These are phyloP conservation scores for Cyathus striatus DNA, from an alignment of 768 basidiomycete genomes.

Conservation along the genomic window DNA sequence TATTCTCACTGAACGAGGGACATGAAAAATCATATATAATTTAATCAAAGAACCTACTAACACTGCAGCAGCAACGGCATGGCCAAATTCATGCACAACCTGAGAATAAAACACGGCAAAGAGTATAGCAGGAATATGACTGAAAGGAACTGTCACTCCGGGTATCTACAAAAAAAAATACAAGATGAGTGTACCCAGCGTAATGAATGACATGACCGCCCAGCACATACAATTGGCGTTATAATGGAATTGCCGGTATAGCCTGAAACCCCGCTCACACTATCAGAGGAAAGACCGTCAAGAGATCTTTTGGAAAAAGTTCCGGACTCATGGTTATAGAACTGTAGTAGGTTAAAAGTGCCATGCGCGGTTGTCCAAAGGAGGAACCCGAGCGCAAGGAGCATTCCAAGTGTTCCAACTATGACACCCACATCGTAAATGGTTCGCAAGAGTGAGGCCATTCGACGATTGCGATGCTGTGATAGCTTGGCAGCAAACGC, in stretches of 20 bases:
- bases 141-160: slow-evolving; percentile 74
- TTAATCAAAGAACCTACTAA: slow-evolving; percentile 27
- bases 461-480: slow-evolving; percentile 15
- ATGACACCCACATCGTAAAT: slow-evolving; percentile 50
- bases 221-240: slow-evolving; percentile 27
- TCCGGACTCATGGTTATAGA: background rate
- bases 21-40: background rate
- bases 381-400: slow-evolving; percentile 33
- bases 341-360: slow-evolving; percentile 6
- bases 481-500: slow-evolving; percentile 28
- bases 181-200: background rate
- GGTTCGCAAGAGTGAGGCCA: slow-evolving; percentile 19
- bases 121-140: slow-evolving; percentile 63
- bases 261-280: background rate
- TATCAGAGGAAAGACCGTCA: background rate
- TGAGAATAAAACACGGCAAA: slow-evolving; percentile 59
- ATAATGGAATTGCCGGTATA: slow-evolving; percentile 7
- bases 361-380: slow-evolving; percentile 24
- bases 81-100: slow-evolving; percentile 76
- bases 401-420: slow-evolving; percentile 43
- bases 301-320: background rate
- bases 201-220: too few relatives aligned
- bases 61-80: slow-evolving; percentile 73
- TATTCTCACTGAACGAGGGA: slow-evolving; percentile 44
- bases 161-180: slow-evolving; percentile 54